phyloP scores from a whole-genome alignment of 768 basidiomycete genomes.

The Mycena galopus region DNA sequence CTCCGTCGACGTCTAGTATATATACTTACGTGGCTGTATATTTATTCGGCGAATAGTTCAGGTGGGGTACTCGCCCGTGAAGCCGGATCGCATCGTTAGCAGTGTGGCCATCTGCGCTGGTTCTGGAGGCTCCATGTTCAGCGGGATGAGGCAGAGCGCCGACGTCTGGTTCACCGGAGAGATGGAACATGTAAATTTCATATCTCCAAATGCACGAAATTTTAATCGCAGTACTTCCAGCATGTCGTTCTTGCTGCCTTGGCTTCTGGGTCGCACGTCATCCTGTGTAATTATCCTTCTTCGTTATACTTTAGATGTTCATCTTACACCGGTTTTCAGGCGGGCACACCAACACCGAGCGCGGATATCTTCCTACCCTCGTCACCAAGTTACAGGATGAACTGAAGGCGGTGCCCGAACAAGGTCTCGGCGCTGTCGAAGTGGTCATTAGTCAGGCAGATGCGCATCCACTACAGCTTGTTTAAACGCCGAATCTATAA shows the following conservation, averaged over 20 bases:
- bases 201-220: constrained; percentile 7
- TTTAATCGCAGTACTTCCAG: constrained; percentile 51
- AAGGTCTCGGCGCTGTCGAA: constrained; percentile 60
- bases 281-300: constrained; percentile 71
- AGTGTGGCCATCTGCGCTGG: constrained; percentile 94
- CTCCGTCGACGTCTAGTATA: constrained; percentile 4
- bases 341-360: constrained; percentile 95
- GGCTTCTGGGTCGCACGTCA: constrained; percentile 81
- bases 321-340: constrained; percentile 56
- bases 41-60: constrained; percentile 51
- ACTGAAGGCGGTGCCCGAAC: constrained; percentile 52
- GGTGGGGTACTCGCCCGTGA: constrained; percentile 65
- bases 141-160: constrained; percentile 67
- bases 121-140: constrained; percentile 84
- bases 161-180: constrained; percentile 96
- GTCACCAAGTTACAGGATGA: constrained; percentile 71
- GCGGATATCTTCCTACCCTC: constrained; percentile 88
- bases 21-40: constrained; percentile 38
- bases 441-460: constrained; percentile 83
- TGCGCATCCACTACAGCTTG: constrained; percentile 78
- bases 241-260: constrained; percentile 90
- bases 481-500: constrained; percentile 47
- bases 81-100: constrained; percentile 54
- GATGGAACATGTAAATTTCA: constrained; percentile 81
- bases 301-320: constrained; percentile 20